These are phyloP conservation scores for Basidiobolus heterosporus DNA, from an alignment of 371 early-diverging fungal species.

Conservation along the genomic window DNA sequence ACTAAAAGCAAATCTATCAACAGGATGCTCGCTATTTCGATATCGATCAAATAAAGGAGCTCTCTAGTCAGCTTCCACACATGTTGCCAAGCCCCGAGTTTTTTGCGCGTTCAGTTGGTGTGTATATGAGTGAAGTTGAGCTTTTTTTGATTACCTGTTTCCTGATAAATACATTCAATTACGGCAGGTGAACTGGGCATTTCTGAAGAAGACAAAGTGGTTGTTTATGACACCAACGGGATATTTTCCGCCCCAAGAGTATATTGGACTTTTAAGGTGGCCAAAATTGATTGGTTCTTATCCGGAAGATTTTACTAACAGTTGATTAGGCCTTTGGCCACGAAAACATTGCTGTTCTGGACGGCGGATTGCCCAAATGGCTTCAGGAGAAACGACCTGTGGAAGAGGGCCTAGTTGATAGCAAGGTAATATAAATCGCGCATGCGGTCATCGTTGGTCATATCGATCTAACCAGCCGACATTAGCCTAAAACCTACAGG, in stretches of 20 bases:
- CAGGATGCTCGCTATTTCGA: conserved; percentile 49
- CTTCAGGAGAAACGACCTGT: conserved; percentile 26
- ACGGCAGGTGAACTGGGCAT: conserved; percentile 42
- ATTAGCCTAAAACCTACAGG: background rate
- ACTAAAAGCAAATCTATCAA: background rate
- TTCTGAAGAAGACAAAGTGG: conserved; percentile 44
- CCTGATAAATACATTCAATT: background rate
- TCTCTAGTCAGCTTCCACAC: conserved; percentile 44
- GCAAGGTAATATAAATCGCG: conserved; percentile 6
- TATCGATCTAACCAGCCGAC: background rate
- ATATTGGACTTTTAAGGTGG: conserved; percentile 66
- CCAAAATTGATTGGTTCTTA: background rate
- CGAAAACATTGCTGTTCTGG: conserved; percentile 58
- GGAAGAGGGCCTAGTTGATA: conserved; percentile 19
- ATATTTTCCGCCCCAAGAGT: conserved; percentile 56
- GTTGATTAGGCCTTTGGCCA: conserved; percentile 61
- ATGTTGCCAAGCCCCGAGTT: conserved; percentile 51
- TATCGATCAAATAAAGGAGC: conserved; percentile 57
- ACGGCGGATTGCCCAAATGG: conserved; percentile 82
- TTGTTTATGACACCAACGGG: conserved; percentile 58
- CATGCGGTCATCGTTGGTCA: background rate
- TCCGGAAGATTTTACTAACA: background rate
- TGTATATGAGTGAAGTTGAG: no score
- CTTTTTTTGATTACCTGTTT: no score
- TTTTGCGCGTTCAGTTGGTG: conserved; percentile 44